These are phyloP conservation scores for Cryoendolithus antarcticus DNA, from an alignment of 2,329 filamentous ascomycete genomes.

Conservation along the genomic window DNA sequence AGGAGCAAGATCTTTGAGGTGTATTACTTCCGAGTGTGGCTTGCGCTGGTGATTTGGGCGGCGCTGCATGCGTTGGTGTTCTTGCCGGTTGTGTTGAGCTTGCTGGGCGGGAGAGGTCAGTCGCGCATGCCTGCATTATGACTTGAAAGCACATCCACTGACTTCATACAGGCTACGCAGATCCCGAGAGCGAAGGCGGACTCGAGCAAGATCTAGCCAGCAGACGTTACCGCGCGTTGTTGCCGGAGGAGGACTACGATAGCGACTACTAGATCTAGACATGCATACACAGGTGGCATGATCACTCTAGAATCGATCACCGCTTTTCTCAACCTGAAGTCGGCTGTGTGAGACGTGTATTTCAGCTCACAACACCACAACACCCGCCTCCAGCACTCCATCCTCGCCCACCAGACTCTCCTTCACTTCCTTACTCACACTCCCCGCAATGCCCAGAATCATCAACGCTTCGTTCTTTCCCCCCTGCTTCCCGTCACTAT, in stretches of 20 bases:
- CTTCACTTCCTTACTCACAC: constrained; percentile 46
- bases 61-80: constrained; percentile 82
- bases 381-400: constrained; percentile 42
- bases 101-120: constrained; percentile 67
- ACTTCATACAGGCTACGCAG: constrained; percentile 54
- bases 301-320: too few species aligned
- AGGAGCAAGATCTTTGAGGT: constrained; percentile 98
- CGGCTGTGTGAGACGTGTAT: too few species aligned
- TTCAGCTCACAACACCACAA: constrained; percentile 32
- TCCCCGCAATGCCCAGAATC: constrained; percentile 63
- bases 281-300: too few species aligned
- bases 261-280: constrained; percentile 44
- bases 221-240: constrained; percentile 62
- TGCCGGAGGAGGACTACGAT: constrained; percentile 67
- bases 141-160: neutral
- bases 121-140: constrained; percentile 6
- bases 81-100: constrained; percentile 74
- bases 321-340: too few species aligned
- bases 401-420: constrained; percentile 36
- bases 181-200: constrained; percentile 76
- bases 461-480: constrained; percentile 58
- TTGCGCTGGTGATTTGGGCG: constrained; percentile 80
- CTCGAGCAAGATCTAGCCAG: constrained; percentile 79
- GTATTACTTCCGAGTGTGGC: constrained; percentile 97
- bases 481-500: constrained; percentile 11